These are phyloP conservation scores for Solanum hybrid DNA, from an alignment of 305 asterid species.

Conservation along the genomic window DNA sequence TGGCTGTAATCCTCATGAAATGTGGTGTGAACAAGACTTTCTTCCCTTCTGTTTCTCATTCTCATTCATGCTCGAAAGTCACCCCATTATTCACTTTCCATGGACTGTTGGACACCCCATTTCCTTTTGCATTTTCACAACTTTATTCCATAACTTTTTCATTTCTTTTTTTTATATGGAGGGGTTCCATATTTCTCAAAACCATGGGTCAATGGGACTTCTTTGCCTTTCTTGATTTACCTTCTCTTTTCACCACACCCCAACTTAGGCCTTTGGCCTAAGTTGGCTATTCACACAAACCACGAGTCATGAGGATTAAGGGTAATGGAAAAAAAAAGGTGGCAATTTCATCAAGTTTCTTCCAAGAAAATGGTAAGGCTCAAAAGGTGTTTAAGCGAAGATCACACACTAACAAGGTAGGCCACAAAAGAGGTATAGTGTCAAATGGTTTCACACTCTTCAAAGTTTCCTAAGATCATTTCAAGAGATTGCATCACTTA, in stretches of 20 bases:
- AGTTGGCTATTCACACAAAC: not conserved
- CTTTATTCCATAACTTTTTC: not conserved
- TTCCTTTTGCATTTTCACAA: not conserved
- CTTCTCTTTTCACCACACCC: not conserved
- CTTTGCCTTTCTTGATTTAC: not conserved
- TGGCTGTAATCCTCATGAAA: too few species aligned
- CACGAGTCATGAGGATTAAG: not conserved
- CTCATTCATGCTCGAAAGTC: too few species aligned
- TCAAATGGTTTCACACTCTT: not conserved
- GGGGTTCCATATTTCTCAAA: not conserved
- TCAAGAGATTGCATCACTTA: not conserved
- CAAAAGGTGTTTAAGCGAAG: not conserved
- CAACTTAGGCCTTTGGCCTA: not conserved
- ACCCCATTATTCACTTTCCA: not conserved
- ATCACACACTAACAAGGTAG: not conserved
- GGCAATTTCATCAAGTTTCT: not conserved
- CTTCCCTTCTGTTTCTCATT: too few species aligned
- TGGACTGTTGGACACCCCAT: not conserved
- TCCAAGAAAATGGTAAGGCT: not conserved
- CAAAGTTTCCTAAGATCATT: not conserved
- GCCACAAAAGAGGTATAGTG: not conserved
- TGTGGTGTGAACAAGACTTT: too few species aligned
- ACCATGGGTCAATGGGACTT: not conserved
- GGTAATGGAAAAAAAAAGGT: not conserved
- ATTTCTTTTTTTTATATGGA: not conserved